Evolutionary conservation across 148 eudicot genomes (phyloP).

Genomic region (Vaccinium vitisidaea): DNA sequence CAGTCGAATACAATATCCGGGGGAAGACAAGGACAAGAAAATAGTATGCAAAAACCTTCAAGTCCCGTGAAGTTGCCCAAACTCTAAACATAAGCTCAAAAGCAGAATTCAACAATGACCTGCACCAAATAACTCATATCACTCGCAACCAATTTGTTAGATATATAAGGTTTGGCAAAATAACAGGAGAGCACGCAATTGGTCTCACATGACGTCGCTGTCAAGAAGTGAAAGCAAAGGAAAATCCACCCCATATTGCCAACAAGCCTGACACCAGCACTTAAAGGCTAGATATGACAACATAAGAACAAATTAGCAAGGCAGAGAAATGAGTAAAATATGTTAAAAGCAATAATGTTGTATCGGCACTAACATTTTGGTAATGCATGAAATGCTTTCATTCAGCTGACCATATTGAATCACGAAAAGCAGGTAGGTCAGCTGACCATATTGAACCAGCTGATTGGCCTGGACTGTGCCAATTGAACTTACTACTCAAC

Average conservation of each 20-base stretch:
- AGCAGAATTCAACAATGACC: conserved; percentile 88
- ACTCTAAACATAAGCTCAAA: conserved; percentile 90
- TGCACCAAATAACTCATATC: conserved; percentile 39
- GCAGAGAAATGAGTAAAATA: neutral
- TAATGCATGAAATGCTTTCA: neutral
- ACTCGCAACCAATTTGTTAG: conserved; percentile 9
- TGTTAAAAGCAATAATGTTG: neutral
- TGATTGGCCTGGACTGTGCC: neutral
- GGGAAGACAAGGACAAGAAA: neutral
- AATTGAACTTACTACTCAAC: neutral
- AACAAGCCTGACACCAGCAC: conserved; percentile 98
- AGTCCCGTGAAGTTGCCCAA: conserved; percentile 92
- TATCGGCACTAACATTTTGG: neutral
- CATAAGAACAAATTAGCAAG: conserved; percentile 3
- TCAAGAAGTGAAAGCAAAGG: conserved; percentile 69
- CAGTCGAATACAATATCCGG: neutral
- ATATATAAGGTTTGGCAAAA: conserved; percentile 13
- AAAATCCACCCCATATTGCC: conserved; percentile 65
- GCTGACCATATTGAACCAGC: neutral
- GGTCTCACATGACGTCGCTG: conserved; percentile 83
- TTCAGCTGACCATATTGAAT: neutral
- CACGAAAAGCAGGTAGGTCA: neutral
- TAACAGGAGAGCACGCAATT: conserved; percentile 15
- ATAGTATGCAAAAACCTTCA: conserved; percentile 53
- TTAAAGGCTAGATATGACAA: conserved; percentile 64